A percentile compares a stretch with the other conserved stretches of the same genome.
These are phyloP conservation scores for Apiospora marii DNA, from an alignment of 2,329 filamentous ascomycete species.

Conservation along the genomic window DNA sequence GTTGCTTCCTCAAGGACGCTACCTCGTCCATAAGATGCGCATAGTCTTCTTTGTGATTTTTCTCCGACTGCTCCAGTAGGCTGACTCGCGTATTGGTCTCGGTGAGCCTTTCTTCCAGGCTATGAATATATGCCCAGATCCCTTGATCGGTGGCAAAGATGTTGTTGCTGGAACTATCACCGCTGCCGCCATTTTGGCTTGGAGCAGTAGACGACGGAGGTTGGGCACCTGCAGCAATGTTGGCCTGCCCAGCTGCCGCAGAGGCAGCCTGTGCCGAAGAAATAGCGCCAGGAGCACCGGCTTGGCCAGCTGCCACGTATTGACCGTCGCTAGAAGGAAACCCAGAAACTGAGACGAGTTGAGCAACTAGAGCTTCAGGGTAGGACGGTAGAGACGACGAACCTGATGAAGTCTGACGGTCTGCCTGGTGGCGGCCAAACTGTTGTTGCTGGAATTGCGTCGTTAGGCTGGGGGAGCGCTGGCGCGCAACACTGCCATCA, in stretches of 20 bases:
- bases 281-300: slow-evolving; percentile 31
- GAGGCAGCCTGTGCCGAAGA: slow-evolving; percentile 36
- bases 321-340: slow-evolving; percentile 42
- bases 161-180: slow-evolving; percentile 68
- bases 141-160: slow-evolving; percentile 71
- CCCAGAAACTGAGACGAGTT: slow-evolving; percentile 39
- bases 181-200: slow-evolving; percentile 61
- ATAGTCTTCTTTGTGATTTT: slow-evolving; percentile 45
- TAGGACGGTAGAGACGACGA: slow-evolving; percentile 48
- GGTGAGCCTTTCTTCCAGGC: slow-evolving; percentile 68
- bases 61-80: slow-evolving; percentile 50
- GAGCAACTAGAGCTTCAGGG: slow-evolving; percentile 35
- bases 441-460: slow-evolving; percentile 72
- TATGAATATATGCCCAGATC: slow-evolving; percentile 76
- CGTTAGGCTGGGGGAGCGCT: slow-evolving; percentile 71
- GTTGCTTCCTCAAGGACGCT: slow-evolving; percentile 42
- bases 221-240: slow-evolving; percentile 25
- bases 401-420: slow-evolving; percentile 63
- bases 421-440: slow-evolving; percentile 64
- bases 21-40: slow-evolving; percentile 46
- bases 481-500: slow-evolving; percentile 60
- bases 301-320: slow-evolving; percentile 38
- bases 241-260: slow-evolving; percentile 34
- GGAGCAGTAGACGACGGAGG: slow-evolving; percentile 55
- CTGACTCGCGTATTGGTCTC: slow-evolving; percentile 53